Evolutionary conservation across 2,329 filamentous ascomycete genomes (phyloP), one percentile per base, ranked within the genome.

Genomic region (Anisogramma anomala): DNA sequence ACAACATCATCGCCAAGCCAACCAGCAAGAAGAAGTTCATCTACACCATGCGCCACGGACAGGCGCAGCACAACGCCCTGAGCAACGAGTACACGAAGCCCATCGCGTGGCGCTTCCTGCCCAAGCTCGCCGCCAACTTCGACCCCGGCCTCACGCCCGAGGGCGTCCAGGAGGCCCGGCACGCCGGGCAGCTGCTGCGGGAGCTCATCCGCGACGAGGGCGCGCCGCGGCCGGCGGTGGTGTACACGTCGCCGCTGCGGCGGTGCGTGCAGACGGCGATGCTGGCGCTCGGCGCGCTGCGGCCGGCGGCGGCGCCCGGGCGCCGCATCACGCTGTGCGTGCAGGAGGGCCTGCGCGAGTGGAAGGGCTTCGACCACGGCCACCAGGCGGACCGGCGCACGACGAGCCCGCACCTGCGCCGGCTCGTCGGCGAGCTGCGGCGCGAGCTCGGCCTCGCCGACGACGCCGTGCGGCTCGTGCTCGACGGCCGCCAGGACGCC

Each of bases 281-380:
- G 33, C 25, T 35, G 19, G 17, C 28, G 11, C 41, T 43, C 17
- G 32, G 32, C n/a, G 14, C 40, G 6, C 20, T 39, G 8, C 18
- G 30, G 3, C 15, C 33, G 10, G 14, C 40, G 6, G 15, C 36
- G 8, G n/a, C 25, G 3, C 15, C 33, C 18, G 18, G 14, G 9
- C 17, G 5, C 11, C 13, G 19, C 1, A n/a, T 41, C 3, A 18
- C 13, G 6, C 37, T 46, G 13, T 19, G 27, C 8, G 15, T 46
- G 33, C 43, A 43, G 23, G 44, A 46, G 8, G 41, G 44, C 11
- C 37, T 46, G 8, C 44, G 44, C 15, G 44, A 46, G 33, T 46
- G 44, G 44, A 43, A 40, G 41, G 44, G 44, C 4, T 43, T 34
- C n/a, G 33, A 35, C 23, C 44, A 46, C 11, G 22, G 30, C 2